These are phyloP conservation scores for Sporothrix dimorphospora DNA, from an alignment of 2,329 filamentous ascomycete genomes.

Conservation along the genomic window DNA sequence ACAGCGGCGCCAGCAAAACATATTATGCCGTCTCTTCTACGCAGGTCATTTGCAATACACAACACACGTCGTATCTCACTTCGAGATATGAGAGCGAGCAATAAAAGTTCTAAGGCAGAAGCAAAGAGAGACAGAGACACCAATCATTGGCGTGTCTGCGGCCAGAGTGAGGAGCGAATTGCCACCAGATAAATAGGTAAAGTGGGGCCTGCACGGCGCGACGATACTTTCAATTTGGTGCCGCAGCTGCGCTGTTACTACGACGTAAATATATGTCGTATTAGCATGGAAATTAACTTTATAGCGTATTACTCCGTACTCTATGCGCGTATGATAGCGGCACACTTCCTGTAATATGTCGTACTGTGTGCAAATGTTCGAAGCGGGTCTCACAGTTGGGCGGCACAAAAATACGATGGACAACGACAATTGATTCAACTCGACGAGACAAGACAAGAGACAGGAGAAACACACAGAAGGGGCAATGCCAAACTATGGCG, in stretches of 20 bases:
- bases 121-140: background rate
- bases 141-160: background rate
- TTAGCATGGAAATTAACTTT: constrained; percentile 7
- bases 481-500: background rate
- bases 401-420: too few species aligned
- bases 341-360: background rate
- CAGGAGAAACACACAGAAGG: background rate
- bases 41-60: too few species aligned
- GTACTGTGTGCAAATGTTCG: background rate
- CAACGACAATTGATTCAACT: too few species aligned
- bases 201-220: background rate
- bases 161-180: background rate
- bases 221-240: background rate
- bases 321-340: background rate
- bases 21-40: background rate
- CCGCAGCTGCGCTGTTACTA: background rate
- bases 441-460: too few species aligned
- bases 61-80: too few species aligned
- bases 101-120: background rate
- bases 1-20: too few species aligned
- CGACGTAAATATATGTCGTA: background rate
- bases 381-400: too few species aligned
- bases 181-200: constrained; percentile 3
- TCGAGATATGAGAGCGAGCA: background rate
- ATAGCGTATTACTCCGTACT: too few species aligned